These are phyloP conservation scores for Discostella stelligera DNA, from an alignment of 352 stramenopile genomes.

Conservation along the genomic window DNA sequence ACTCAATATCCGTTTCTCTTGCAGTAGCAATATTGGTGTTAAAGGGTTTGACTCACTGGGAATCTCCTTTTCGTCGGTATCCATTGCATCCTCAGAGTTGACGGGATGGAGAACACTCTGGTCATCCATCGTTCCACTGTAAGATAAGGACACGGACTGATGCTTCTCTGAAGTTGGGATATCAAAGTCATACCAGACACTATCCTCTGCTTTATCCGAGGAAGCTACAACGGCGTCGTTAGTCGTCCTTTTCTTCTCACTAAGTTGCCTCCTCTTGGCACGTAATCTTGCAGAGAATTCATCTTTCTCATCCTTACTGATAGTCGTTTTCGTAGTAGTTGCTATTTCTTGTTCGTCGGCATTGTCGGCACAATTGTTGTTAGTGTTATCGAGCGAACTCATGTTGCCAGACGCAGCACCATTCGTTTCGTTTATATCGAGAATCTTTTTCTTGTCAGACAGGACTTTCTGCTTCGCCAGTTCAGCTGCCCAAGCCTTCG, in stretches of 20 bases:
- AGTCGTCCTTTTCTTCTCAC: slow-evolving; percentile 3
- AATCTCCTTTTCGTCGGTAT: not conserved
- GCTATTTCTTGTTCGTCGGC: not conserved
- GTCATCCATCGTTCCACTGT: slow-evolving; percentile 7
- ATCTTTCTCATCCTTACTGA: not conserved
- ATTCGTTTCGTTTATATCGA: not conserved
- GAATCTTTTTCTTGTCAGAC: not conserved
- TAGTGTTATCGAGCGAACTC: too few species aligned
- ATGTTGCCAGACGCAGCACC: too few species aligned
- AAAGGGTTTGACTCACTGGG: not conserved
- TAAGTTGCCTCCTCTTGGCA: slow-evolving; percentile 2
- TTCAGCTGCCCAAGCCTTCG: slow-evolving; percentile 3
- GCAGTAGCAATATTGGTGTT: not conserved
- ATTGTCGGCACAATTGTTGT: not conserved
- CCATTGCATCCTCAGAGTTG: not conserved
- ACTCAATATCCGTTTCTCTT: not conserved
- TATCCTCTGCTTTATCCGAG: not conserved
- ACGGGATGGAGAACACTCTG: not conserved
- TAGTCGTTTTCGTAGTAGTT: not conserved
- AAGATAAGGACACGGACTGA: not conserved
- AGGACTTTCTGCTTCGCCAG: slow-evolving; percentile 8
- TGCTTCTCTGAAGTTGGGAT: not conserved
- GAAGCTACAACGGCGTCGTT: not conserved
- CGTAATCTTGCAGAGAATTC: not conserved
- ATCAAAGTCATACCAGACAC: not conserved